Conservation (phyloP, 1,284 basidiomycete genomes). For the Leccinum huronense region DNA sequence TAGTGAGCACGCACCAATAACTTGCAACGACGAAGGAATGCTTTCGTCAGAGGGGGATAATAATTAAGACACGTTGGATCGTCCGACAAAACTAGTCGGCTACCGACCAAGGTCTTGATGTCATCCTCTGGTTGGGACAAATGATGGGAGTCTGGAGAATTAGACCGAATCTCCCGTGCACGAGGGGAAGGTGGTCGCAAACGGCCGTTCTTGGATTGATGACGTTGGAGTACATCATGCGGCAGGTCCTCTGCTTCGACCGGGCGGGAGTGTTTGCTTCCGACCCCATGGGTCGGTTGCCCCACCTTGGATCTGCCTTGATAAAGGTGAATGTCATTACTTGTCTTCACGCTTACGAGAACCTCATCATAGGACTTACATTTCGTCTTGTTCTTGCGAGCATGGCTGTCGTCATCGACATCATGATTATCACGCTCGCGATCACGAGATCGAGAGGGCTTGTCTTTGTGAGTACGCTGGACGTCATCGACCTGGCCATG, state of each 20-base stretch:
- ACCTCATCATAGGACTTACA: no score
- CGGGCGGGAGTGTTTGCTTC: not conserved
- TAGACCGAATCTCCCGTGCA: not conserved
- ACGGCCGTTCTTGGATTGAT: not conserved
- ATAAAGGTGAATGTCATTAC: no score
- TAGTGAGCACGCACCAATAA: not conserved
- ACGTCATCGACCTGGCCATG: not conserved
- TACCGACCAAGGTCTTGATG: not conserved
- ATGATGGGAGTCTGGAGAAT: not conserved
- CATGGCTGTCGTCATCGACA: no score
- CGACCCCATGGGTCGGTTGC: not conserved
- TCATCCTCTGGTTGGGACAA: not conserved
- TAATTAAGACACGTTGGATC: not conserved
- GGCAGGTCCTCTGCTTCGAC: not conserved
- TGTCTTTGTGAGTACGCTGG: not conserved
- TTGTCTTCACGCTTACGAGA: no score
- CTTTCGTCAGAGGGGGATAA: not conserved
- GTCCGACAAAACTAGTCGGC: not conserved
- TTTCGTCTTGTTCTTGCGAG: no score
- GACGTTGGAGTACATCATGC: not conserved
- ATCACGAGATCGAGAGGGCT: not conserved
- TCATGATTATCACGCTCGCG: no score
- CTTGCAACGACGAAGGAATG: not conserved
- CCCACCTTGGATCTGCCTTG: not conserved
- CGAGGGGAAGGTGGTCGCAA: not conserved